phyloP scores from a whole-genome alignment of 2,329 filamentous ascomycete genomes.

The Alternaria sp. region DNA sequence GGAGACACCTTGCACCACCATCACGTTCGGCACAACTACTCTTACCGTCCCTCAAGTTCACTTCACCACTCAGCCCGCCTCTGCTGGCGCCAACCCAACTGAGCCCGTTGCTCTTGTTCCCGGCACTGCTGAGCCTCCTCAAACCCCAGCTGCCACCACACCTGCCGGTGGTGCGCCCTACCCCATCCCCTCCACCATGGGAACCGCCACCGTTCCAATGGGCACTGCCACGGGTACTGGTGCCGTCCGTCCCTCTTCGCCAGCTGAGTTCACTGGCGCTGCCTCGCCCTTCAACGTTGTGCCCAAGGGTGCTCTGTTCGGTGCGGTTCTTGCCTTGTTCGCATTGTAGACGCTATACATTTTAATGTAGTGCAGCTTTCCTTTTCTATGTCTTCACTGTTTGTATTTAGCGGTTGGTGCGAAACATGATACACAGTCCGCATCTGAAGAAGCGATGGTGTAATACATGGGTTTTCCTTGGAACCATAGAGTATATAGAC shows the following conservation, averaged over 20 bases:
- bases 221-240: constrained; percentile 36
- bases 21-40: constrained; percentile 52
- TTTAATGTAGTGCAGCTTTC: background rate
- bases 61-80: constrained; percentile 50
- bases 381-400: background rate
- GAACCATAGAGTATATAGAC: background rate
- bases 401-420: background rate
- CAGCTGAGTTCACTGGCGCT: constrained; percentile 46
- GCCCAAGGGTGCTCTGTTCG: constrained; percentile 32
- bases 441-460: background rate
- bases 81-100: constrained; percentile 34
- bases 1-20: constrained; percentile 44
- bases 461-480: background rate
- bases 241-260: constrained; percentile 21
- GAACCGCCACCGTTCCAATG: constrained; percentile 18
- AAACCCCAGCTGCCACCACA: constrained; percentile 36
- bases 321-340: constrained; percentile 41
- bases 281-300: constrained; percentile 34
- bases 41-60: constrained; percentile 56
- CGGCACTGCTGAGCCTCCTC: constrained; percentile 36
- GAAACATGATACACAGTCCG: background rate
- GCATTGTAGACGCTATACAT: constrained; percentile 35
- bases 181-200: constrained; percentile 33
- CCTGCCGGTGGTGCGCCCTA: constrained; percentile 23
- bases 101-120: constrained; percentile 46